Percentiles rank a stretch among this genome's conserved stretches.
Evolutionary conservation across 441 rosid species (phyloP).

Genomic region (Aquilaria agallochum): DNA sequence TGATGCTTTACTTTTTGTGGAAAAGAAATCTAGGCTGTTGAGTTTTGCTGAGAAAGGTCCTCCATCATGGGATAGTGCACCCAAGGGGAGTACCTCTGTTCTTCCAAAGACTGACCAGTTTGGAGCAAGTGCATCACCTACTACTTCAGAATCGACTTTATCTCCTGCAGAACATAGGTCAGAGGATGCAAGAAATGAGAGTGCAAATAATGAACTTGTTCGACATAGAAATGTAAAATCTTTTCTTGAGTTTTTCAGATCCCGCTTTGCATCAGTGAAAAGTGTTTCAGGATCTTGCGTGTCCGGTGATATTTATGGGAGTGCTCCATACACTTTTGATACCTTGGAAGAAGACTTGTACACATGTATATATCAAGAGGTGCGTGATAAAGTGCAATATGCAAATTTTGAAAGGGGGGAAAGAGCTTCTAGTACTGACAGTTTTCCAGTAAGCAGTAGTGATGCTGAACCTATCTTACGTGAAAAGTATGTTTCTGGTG

Average conservation of each 20-base stretch:
- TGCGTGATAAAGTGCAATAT: slow-evolving; percentile 21
- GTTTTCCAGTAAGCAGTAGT: slow-evolving; percentile 23
- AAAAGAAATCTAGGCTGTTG: slow-evolving; percentile 88
- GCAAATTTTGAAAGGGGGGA: slow-evolving; percentile 28
- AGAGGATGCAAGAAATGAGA: slow-evolving; percentile 50
- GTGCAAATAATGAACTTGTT: slow-evolving; percentile 37
- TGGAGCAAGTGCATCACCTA: slow-evolving; percentile 26
- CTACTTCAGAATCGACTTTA: slow-evolving; percentile 32
- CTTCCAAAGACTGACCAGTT: slow-evolving; percentile 29
- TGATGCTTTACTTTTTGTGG: slow-evolving; percentile 20
- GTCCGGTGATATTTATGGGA: slow-evolving; percentile 40
- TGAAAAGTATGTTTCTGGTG: slow-evolving; percentile 42
- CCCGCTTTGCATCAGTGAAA: slow-evolving; percentile 47
- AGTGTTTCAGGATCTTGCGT: slow-evolving; percentile 35
- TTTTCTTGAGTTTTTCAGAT: slow-evolving; percentile 54
- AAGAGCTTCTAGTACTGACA: slow-evolving; percentile 26
- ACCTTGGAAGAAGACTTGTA: slow-evolving; percentile 69
- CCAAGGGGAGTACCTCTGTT: slow-evolving; percentile 27
- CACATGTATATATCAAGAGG: slow-evolving; percentile 32
- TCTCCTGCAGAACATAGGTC: slow-evolving; percentile 38
- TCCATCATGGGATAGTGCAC: slow-evolving; percentile 62
- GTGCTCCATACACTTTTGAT: slow-evolving; percentile 34
- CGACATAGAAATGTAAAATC: slow-evolving; percentile 40
- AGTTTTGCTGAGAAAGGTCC: slow-evolving; percentile 76
- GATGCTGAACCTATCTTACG: slow-evolving; percentile 45